Evolutionary conservation across 2,329 filamentous ascomycete species (phyloP), one percentile per base, ranked within the genome.

Genomic region (Fusarium dlaminii): DNA sequence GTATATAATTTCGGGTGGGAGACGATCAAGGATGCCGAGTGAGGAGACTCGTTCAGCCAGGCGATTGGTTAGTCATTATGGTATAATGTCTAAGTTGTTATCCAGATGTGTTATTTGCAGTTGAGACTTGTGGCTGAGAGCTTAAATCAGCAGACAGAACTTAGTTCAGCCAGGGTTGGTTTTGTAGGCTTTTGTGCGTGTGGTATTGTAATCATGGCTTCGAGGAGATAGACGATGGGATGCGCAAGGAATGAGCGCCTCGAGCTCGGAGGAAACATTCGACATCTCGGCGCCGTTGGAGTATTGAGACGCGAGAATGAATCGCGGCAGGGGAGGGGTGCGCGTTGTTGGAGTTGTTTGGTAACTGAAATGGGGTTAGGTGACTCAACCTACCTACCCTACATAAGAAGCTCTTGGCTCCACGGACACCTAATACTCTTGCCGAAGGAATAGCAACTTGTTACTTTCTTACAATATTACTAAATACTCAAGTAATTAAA

Each of bases 351-450:
- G 39, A 9, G 12, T 40, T 40, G 13, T 40, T 13, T n/a, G 5
- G 22, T 13, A 22, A 22, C 37, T 39, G 37, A 13, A 39, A 22
- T 39, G 20, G 11, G 5, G 17, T 27, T 45, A 27, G 42, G 17
- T 20, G 17, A 4, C 8, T 20, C 18, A 14, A 46, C 8, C 8
- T 10, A 29, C 18, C 6, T 46, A 46, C 43, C 45, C 27, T 46
- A 13, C 18, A 29, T 22, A 11, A 0, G 18, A 15, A 15, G 9
- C 8, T 46, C 4, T 11, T 8, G 4, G 9, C 4, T 22, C 45
- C 18, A 20, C 0, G 6, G 18, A 46, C 27, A 15, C n/a, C 9
- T 24, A 7, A 11, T 24, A 43, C 40, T 43, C 15, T 24, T 24
- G 6, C 40, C 0, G 15, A 24, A 24, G 15, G 12, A 46, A 20